A percentile compares a stretch with the other conserved stretches of the same genome.
Conservation (phyloP, 2,329 filamentous ascomycete genomes). For the Ophiostoma quercus region DNA sequence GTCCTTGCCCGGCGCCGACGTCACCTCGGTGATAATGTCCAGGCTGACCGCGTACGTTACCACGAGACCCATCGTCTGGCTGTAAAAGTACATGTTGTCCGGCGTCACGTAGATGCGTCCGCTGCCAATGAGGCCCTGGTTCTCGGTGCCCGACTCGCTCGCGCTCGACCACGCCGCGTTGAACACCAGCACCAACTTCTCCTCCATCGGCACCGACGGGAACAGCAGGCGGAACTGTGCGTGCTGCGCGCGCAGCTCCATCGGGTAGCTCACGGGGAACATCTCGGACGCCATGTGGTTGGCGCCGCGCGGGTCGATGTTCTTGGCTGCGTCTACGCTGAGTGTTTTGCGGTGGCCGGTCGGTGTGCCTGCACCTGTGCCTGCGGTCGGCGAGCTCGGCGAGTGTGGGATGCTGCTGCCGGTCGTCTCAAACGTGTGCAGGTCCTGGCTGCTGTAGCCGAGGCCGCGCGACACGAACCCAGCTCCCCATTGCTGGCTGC, state of each 20-base stretch:
- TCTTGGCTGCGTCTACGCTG: slow-evolving; percentile 39
- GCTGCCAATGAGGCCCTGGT: slow-evolving; percentile 54
- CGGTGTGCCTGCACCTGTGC: slow-evolving; percentile 19
- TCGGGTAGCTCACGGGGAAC: slow-evolving; percentile 72
- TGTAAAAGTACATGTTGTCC: slow-evolving; percentile 91
- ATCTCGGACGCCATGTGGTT: slow-evolving; percentile 46
- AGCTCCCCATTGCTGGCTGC: slow-evolving; percentile 68
- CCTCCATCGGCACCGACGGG: slow-evolving; percentile 67
- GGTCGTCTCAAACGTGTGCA: slow-evolving; percentile 22
- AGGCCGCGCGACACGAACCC: slow-evolving; percentile 26
- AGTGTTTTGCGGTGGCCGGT: slow-evolving; percentile 42
- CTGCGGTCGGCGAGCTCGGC: not conserved
- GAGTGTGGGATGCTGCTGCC: not conserved
- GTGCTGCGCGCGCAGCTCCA: slow-evolving; percentile 77
- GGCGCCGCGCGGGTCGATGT: slow-evolving; percentile 29
- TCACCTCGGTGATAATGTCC: slow-evolving; percentile 77
- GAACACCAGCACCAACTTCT: slow-evolving; percentile 87
- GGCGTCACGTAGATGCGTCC: slow-evolving; percentile 83
- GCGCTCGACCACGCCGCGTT: slow-evolving; percentile 74
- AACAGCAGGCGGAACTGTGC: slow-evolving; percentile 91
- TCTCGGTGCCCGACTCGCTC: slow-evolving; percentile 40
- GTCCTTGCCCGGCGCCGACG: slow-evolving; percentile 79
- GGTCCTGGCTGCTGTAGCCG: slow-evolving; percentile 13
- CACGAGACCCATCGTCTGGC: slow-evolving; percentile 86
- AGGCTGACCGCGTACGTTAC: slow-evolving; percentile 74